A percentile compares a stretch with the other conserved stretches of the same genome.
These are phyloP conservation scores for Tulasnella sp. DNA, from an alignment of 768 basidiomycete species.

Conservation along the genomic window DNA sequence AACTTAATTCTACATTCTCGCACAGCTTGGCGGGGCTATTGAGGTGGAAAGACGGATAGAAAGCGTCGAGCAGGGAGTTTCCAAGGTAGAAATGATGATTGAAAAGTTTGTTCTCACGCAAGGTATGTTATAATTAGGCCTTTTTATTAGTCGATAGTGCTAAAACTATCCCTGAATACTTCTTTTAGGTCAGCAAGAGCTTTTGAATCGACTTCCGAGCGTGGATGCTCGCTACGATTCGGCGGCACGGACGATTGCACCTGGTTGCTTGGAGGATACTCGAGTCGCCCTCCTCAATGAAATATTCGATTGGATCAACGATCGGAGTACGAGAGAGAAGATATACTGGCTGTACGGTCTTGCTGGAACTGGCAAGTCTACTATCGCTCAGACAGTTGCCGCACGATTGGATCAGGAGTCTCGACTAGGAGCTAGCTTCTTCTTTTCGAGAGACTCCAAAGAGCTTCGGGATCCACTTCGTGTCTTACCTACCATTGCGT, in stretches of 20 bases:
- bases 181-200: background rate
- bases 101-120: too few species aligned
- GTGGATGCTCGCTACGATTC: slow-evolving; percentile 10
- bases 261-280: background rate
- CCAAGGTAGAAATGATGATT: too few species aligned
- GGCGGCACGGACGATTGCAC: background rate
- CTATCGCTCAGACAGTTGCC: background rate
- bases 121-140: too few species aligned
- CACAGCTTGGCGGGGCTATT: too few species aligned
- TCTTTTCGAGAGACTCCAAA: background rate
- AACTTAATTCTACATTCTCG: too few species aligned
- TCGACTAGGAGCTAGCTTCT: background rate
- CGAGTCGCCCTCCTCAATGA: background rate
- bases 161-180: too few species aligned
- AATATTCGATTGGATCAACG: background rate
- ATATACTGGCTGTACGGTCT: background rate
- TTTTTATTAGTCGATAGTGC: too few species aligned
- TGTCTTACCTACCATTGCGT: background rate
- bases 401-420: too few species aligned
- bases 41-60: too few species aligned
- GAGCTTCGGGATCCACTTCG: background rate
- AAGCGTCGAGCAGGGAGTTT: too few species aligned
- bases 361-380: background rate
- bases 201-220: background rate
- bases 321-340: background rate